A percentile compares a stretch with the other conserved stretches of the same genome.
These are phyloP conservation scores for Candida maris DNA, from an alignment of 805 yeast species.

Conservation along the genomic window DNA sequence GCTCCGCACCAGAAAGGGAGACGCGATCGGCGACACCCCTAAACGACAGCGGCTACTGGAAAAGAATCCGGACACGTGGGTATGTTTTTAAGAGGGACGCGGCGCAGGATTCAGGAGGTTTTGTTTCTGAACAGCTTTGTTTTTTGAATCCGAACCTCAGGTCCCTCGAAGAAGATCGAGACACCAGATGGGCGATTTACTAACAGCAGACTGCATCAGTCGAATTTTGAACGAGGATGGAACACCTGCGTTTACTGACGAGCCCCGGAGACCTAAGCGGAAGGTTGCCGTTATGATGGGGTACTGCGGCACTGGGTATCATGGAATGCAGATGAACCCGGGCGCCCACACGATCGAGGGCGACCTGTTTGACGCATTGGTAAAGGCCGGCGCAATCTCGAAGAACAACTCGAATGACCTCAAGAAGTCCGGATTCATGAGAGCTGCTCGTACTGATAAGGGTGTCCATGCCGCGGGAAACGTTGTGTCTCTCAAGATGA, in stretches of 20 bases:
- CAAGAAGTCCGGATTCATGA: constrained; percentile 81
- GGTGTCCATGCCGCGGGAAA: constrained; percentile 99
- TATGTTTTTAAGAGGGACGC: constrained; percentile 36
- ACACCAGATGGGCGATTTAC: too few relatives aligned
- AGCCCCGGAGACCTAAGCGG: constrained; percentile 70
- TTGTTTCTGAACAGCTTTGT: neutral
- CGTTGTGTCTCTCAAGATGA: constrained; percentile 77
- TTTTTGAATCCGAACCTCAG: neutral
- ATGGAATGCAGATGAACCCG: constrained; percentile 93
- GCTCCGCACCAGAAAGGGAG: constrained; percentile 28
- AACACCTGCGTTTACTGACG: constrained; percentile 49
- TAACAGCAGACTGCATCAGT: constrained; percentile 19
- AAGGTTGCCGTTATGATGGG: constrained; percentile 91
- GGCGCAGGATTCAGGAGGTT: neutral
- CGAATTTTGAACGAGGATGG: constrained; percentile 60
- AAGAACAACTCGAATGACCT: constrained; percentile 83
- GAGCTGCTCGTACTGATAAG: constrained; percentile 88
- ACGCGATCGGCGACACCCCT: constrained; percentile 22
- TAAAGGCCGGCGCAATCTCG: constrained; percentile 84
- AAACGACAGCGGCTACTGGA: constrained; percentile 29
- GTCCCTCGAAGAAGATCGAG: too few relatives aligned
- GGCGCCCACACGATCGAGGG: constrained; percentile 88
- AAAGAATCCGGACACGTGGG: constrained; percentile 49
- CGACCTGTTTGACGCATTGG: constrained; percentile 77
- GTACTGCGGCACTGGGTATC: constrained; percentile 94